Base-by-base conservation (phyloP, 371 early-diverging fungal genomes). In the Rhizopus sp. region DNA sequence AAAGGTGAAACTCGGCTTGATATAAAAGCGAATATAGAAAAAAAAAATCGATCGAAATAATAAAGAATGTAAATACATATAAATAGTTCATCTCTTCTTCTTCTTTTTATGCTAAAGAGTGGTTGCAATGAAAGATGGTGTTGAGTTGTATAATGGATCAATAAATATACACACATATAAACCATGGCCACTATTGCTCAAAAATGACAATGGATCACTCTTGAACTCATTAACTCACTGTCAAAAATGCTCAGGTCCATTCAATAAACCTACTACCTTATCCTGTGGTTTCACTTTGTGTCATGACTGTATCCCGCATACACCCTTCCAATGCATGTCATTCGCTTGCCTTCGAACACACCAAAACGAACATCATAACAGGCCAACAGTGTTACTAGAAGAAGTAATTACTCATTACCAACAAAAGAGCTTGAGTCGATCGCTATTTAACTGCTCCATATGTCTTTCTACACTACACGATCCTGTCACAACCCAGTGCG, bases 401-500 rank as follows among this genome's bases (percentile, higher is more conserved):
- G 29, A 60, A 6, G 57, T 68, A 3, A 35, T 59, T 16, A 34
- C 52, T 13, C 32, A 51, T 23, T 10, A 44, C 15, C 40, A 55
- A n/a, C 9, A 54, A 10, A 45, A 37, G 1, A 32, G 12, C 10
- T 13, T 32, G 7, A 42, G 32, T 40, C 10, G n/a, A 45, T 13
- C 35, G 30, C 1, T 40, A 8, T 47, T 67, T 16, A 60, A 53
- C n/a, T 67, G 68, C 34, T 50, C 63, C 7, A 63, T 67, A 13
- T 67, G 68, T n/a, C 50, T 42, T 31, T 45, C 38, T 4, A 16
- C 53, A 2, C 37, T 67, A 9, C 13, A 29, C 6, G 54, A 80
- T 9, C 88, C 90, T 2, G 62, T 86, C 45, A 87, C 86, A 2
- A 72, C 82, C 33, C 64, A 66, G 8, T 89, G 90, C 58, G 90